Conservation (phyloP, 129 eudicot genomes). For the Apium graveolens region DNA sequence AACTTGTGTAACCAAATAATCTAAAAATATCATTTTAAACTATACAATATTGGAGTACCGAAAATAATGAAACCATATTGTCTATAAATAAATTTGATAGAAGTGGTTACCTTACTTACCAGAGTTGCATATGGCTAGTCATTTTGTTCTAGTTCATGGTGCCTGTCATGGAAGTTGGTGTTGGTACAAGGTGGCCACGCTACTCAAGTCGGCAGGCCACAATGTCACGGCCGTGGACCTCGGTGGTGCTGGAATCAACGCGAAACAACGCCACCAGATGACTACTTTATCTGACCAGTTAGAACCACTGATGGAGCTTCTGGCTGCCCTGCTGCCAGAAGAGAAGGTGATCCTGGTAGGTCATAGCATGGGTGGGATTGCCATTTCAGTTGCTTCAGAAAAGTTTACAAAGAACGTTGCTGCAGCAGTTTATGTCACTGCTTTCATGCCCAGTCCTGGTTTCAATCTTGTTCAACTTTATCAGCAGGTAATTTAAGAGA, state of each 20-base stretch:
- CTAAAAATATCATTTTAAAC: too few species aligned
- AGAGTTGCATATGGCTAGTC: constrained; percentile 7
- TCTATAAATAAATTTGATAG: neutral
- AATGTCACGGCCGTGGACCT: constrained; percentile 28
- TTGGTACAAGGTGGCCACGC: constrained; percentile 31
- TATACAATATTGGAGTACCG: neutral
- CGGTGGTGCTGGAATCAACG: constrained; percentile 31
- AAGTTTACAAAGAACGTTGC: constrained; percentile 15
- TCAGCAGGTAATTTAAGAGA: too few species aligned
- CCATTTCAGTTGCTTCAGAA: constrained; percentile 28
- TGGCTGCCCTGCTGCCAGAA: constrained; percentile 21
- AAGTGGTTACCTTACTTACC: neutral
- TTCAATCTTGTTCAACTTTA: constrained; percentile 5
- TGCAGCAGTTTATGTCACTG: constrained; percentile 22
- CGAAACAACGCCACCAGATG: constrained; percentile 9
- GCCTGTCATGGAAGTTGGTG: constrained; percentile 33
- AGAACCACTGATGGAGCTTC: constrained; percentile 22
- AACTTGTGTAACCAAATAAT: too few species aligned
- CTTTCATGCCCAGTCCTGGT: constrained; percentile 20
- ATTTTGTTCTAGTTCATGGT: constrained; percentile 36
- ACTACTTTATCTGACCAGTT: constrained; percentile 19
- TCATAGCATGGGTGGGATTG: constrained; percentile 24
- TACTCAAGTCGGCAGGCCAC: constrained; percentile 23
- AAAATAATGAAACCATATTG: neutral
- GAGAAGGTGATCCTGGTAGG: constrained; percentile 32